Base-by-base conservation (phyloP, 495 filamentous ascomycete species). In the Cercophora newfieldiana region DNA sequence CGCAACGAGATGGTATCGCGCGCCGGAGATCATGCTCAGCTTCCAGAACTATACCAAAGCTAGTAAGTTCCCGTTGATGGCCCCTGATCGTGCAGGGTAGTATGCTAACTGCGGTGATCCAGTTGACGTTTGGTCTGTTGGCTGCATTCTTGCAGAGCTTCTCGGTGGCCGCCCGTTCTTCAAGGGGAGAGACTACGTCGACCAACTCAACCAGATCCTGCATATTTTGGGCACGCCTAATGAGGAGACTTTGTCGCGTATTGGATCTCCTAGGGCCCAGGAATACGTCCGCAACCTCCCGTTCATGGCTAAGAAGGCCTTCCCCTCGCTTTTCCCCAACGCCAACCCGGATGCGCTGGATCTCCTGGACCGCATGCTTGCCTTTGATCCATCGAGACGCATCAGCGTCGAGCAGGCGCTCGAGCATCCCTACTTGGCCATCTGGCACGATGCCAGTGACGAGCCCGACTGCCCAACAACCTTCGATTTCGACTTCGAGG, bases 11-110 rank as follows among this genome's bases (percentile, higher is more conserved):
- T 99, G 95, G 95, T 99, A 98, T 77, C 91, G 95, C 79, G 95
- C 95, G 31, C 95, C 95, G 2, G 95, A 99, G 77, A 99, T 99
- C 74, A 99, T 98, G 95, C 83, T 99, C 75, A 98, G 93, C 79
- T 98, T 99, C 88, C 94, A 97, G 80, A 97, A 94, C 80, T 99
- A 99, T 77, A 99, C 96, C 69, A 98, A 99, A 90, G 95, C 95
- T 64, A 98, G 92, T 96, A 85, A 55, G 92, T 92, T 63, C 37
- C 7, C 47, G 26, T 21, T 33, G 18, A n/a, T 61, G 28, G 7
- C 16, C 16, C 29, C n/a, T 30, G 6, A 8, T 3, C 0, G 8
- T 59, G 25, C 69, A 60, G 69, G 54, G 4, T 16, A 16, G 37
- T 14, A 44, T 44, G 37, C 37, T 44, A n/a, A 49, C 61, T 66